A percentile compares a stretch with the other conserved stretches of the same genome.
These are phyloP conservation scores for Neopestalotiopsis rosae DNA, from an alignment of 2,329 filamentous ascomycete species.

Conservation along the genomic window DNA sequence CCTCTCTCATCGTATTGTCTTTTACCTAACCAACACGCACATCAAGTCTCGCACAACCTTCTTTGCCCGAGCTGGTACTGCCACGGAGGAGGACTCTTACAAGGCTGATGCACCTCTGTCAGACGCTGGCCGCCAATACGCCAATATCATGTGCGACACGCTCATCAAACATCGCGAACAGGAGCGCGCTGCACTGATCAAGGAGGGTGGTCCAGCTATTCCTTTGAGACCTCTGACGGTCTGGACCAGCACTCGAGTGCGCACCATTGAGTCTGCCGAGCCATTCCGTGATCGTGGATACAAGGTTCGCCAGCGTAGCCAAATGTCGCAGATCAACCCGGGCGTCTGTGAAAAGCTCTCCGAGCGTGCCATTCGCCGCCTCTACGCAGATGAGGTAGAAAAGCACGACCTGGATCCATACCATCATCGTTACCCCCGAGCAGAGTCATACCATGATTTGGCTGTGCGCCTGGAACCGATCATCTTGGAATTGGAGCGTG, in stretches of 20 bases:
- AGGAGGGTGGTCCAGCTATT: constrained; percentile 69
- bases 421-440: constrained; percentile 93
- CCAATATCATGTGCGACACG: constrained; percentile 83
- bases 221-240: constrained; percentile 83
- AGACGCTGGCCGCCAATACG: constrained; percentile 79
- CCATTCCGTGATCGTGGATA: constrained; percentile 81
- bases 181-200: constrained; percentile 73
- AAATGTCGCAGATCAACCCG: constrained; percentile 97
- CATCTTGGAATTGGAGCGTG: constrained; percentile 94
- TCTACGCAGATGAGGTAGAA: constrained; percentile 88
- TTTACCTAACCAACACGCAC: constrained; percentile 96
- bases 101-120: constrained; percentile 88
- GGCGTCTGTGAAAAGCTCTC: constrained; percentile 95
- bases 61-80: constrained; percentile 86
- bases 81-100: constrained; percentile 88
- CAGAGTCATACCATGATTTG: constrained; percentile 98
- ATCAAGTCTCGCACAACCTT: constrained; percentile 95
- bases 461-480: constrained; percentile 98
- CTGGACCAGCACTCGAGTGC: constrained; percentile 91
- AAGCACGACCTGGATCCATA: constrained; percentile 96
- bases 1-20: constrained; percentile 94
- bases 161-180: constrained; percentile 83
- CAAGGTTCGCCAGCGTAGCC: constrained; percentile 87
- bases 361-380: constrained; percentile 77
- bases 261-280: constrained; percentile 89